phyloP scores from a whole-genome alignment of 2,329 filamentous ascomycete genomes.

The Microsporum audouinii region DNA sequence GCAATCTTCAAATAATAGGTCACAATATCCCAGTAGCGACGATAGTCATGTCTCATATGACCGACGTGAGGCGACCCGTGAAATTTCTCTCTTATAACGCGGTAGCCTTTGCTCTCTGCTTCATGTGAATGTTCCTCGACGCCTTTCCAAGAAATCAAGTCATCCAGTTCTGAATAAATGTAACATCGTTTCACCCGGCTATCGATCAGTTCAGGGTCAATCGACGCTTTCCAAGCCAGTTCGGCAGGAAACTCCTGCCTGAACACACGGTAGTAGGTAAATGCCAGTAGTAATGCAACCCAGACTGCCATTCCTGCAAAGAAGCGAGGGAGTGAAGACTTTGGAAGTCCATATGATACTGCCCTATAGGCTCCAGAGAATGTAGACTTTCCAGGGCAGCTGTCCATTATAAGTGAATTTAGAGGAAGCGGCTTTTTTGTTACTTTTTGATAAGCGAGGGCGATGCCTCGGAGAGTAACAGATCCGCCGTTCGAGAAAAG shows the following conservation, averaged over 20 bases:
- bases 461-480: conserved; percentile 29
- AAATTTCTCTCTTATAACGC: conserved; percentile 28
- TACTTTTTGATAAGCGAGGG: conserved; percentile 27
- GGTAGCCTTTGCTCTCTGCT: conserved; percentile 23
- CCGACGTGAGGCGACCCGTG: conserved; percentile 29
- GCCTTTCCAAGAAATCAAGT: conserved; percentile 26
- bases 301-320: conserved; percentile 21
- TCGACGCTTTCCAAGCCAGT: conserved; percentile 22
- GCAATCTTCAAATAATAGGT: conserved; percentile 9
- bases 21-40: conserved; percentile 32
- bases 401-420: conserved; percentile 36
- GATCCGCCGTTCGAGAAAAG: conserved; percentile 43
- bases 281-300: conserved; percentile 16
- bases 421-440: conserved; percentile 29
- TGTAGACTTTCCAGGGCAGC: conserved; percentile 32
- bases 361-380: conserved; percentile 22
- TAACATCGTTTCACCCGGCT: conserved; percentile 23
- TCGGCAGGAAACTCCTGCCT: conserved; percentile 20
- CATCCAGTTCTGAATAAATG: conserved; percentile 32
- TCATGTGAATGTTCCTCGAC: conserved; percentile 28
- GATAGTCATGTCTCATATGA: conserved; percentile 30
- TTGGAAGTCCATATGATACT: conserved; percentile 28
- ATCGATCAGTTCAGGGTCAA: conserved; percentile 19
- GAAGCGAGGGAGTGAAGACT: conserved; percentile 21
- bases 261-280: conserved; percentile 15